Base-by-base conservation (phyloP, 768 basidiomycete genomes). In the Ephemerocybe angulata region DNA sequence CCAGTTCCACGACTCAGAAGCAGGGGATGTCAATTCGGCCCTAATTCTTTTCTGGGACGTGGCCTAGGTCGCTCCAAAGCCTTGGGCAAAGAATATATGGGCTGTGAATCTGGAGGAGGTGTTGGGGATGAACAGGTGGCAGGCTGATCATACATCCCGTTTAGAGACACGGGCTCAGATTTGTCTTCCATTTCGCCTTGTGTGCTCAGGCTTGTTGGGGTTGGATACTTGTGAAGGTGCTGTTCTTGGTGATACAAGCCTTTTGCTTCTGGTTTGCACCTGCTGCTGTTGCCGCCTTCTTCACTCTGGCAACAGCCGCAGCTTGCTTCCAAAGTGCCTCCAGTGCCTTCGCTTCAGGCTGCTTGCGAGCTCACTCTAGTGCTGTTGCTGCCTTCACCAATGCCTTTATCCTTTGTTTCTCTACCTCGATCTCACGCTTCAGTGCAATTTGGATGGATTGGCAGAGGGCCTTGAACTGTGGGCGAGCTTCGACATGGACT, bases 391-490 rank as follows among this genome's bases (percentile, higher is more conserved):
- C 30, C 27, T 35, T 50, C 40, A 11, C 33, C 25, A 5, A 7
- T 31, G n/a, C 28, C 30, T 57, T 31, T 25, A 22, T 13, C 51
- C 51, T 40, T 28, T 53, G 11, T 55, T 51, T 50, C 46, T 56
- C 56, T 42, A 56, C 55, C 55, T 56, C 51, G 11, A 15, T 13
- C 25, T 57, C 38, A 8, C 13, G 52, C 51, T 19, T 11, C 17
- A 27, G 57, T 50, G 2, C 40, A 10, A 50, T 42, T 22, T 42
- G 40, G 7, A 57, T 53, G 27, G 28, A 41, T 31, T 61, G 57
- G 22, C 37, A 29, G 35, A 28, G 13, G 35, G 29, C 53, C 50
- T 58, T 60, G 25, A 59, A 47, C 21, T 33, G 28, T 25, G 29
- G 51, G 12, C 12, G 28, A 3, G 54, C 56, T 31, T 53, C 50